Base-by-base conservation (phyloP, 441 rosid species). In the Populus hybrid region DNA sequence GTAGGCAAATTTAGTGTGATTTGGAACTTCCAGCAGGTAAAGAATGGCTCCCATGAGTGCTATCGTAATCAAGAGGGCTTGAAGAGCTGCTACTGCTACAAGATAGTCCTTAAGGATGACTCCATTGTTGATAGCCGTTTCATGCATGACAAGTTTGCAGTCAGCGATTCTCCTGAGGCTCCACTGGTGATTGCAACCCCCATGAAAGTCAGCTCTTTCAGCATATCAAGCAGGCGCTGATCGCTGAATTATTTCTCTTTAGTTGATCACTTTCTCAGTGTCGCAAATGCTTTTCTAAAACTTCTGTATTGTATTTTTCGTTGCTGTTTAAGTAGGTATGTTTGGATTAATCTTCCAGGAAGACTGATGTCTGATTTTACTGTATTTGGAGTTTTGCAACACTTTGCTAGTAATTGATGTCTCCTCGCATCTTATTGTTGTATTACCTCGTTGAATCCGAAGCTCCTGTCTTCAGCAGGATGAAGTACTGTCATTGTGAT, bases 71-170 rank as follows among this genome's bases (percentile, higher is more conserved):
- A 94, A 79, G 97, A 89, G 83, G 97, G 99, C 74, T 85, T 96
- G 77, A 96, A 94, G 89, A 96, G 97, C 89, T 94, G 99, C 86
- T 96, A 96, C 83, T 96, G 98, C 87, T 96, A 94, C 86, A 93
- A 91, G 87, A 88, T 92, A 74, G 99, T 96, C 76, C 95, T 85
- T 5, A 90, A 91, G 70, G 95, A 94, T 72, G 99, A 93, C 79
- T 96, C 99, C 65, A 94, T 96, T 21, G 95, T 94, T 11, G 99
- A 93, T 73, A 94, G 99, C 81, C 92, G 99, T 72, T 96, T 96
- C 95, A 94, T 95, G 99, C 92, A 96, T 23, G 99, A 96, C 81
- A 94, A 94, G 86, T 94, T 86, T 84, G 98, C 98, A 20, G 93
- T 90, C 76, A 88, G 85, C 3, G 97, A 94, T 77, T 92, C 98